Conservation (phyloP, 1,284 basidiomycete genomes). For the Cryptococcus neoformans region DNA sequence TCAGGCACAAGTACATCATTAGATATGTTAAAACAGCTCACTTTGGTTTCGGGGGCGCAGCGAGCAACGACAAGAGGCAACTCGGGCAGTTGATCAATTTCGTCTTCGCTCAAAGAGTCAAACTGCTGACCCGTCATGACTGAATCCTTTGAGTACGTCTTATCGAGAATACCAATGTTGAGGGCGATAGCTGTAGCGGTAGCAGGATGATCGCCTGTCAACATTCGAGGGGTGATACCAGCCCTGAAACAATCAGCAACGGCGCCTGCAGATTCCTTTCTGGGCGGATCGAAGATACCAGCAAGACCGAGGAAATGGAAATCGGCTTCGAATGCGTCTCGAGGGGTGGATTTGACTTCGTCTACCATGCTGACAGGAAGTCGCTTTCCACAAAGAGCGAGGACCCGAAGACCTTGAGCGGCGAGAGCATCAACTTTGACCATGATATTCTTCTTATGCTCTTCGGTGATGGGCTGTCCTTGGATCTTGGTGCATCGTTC, state of each 20-base stretch:
- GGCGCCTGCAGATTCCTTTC: slow-evolving; percentile 61
- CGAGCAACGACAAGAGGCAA: slow-evolving; percentile 61
- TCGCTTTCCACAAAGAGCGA: slow-evolving; percentile 51
- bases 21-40: slow-evolving; percentile 9
- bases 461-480: slow-evolving; percentile 24
- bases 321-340: slow-evolving; percentile 59
- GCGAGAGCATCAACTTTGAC: slow-evolving; percentile 56
- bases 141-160: slow-evolving; percentile 41
- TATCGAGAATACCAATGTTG: slow-evolving; percentile 57
- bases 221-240: slow-evolving; percentile 66
- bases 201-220: slow-evolving; percentile 54
- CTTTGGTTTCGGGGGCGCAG: slow-evolving; percentile 56
- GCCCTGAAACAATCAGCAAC: slow-evolving; percentile 62
- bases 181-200: slow-evolving; percentile 55
- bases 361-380: slow-evolving; percentile 43
- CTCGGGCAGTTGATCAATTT: slow-evolving; percentile 58
- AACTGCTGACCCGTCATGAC: slow-evolving; percentile 61
- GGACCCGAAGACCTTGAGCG: slow-evolving; percentile 57
- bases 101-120: slow-evolving; percentile 59
- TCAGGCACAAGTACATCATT: neutral
- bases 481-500: slow-evolving; percentile 53
- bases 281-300: slow-evolving; percentile 68
- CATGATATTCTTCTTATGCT: slow-evolving; percentile 50
- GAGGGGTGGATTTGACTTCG: slow-evolving; percentile 36
- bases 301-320: slow-evolving; percentile 63